phyloP scores from a whole-genome alignment of 2,329 filamentous ascomycete species.

The Fusarium brevicatenulatum region DNA sequence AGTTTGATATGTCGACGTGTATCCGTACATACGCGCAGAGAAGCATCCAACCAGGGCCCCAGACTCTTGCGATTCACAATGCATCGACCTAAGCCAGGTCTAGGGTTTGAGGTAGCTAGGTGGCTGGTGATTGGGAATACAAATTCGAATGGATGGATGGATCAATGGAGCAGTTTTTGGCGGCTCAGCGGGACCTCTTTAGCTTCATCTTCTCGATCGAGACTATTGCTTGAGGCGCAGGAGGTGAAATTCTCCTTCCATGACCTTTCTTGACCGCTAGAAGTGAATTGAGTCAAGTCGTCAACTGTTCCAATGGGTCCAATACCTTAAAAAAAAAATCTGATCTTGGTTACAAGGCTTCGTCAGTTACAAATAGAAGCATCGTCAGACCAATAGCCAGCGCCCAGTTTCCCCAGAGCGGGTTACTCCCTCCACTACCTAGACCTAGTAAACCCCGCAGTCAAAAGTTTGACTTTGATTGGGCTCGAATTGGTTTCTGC shows the following conservation, averaged over 20 bases:
- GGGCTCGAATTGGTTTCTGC: not conserved
- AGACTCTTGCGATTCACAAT: constrained; percentile 30
- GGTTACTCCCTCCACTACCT: constrained; percentile 10
- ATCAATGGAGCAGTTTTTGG: constrained; percentile 26
- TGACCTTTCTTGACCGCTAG: constrained; percentile 12
- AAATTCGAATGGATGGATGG: constrained; percentile 20
- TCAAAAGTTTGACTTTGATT: constrained; percentile 32
- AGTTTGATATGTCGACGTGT: not conserved
- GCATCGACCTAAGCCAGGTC: constrained; percentile 16
- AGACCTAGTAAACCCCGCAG: constrained; percentile 40
- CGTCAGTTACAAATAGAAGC: constrained; percentile 31
- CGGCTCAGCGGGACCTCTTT: constrained; percentile 33
- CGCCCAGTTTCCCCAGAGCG: constrained; percentile 32
- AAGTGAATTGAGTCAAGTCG: constrained; percentile 1
- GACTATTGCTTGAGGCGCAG: constrained; percentile 11
- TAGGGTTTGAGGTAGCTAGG: not conserved
- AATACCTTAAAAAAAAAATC: not conserved
- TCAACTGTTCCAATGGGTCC: not conserved
- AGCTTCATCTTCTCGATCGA: constrained; percentile 11
- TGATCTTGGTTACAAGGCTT: not conserved
- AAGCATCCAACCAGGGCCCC: not conserved
- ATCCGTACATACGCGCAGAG: not conserved
- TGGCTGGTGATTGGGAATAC: constrained; percentile 17
- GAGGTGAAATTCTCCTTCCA: not conserved
- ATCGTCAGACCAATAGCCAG: constrained; percentile 42